Evolutionary conservation across 306 rosid genomes (phyloP).

Genomic region (Inga laurina): DNA sequence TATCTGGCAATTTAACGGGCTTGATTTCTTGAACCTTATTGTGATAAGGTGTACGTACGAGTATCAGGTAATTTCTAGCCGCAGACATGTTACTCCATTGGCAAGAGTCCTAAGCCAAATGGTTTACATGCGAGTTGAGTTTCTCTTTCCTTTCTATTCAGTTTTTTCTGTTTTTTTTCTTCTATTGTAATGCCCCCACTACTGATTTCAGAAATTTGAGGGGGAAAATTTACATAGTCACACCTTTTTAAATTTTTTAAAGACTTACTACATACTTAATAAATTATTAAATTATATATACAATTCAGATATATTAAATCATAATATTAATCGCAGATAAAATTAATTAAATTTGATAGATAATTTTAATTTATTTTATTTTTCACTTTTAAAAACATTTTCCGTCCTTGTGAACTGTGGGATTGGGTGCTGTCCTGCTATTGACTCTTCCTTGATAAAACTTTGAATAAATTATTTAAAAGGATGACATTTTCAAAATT

Average conservation of each 20-base stretch:
- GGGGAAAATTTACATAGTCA: background rate
- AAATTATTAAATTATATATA: background rate
- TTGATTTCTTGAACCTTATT: background rate
- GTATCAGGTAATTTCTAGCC: background rate
- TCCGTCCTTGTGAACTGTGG: background rate
- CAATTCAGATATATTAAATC: background rate
- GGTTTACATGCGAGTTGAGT: slow-evolving; percentile 19
- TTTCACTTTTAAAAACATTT: background rate
- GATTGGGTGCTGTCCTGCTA: background rate
- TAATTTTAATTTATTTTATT: background rate
- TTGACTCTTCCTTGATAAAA: background rate
- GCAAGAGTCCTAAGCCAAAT: background rate
- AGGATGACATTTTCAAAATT: background rate
- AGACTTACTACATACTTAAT: background rate
- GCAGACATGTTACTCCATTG: slow-evolving; percentile 11
- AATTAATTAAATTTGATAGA: background rate
- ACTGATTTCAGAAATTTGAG: background rate
- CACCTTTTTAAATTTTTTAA: background rate
- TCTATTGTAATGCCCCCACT: background rate
- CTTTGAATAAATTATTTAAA: background rate
- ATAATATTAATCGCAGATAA: background rate
- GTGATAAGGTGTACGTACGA: background rate
- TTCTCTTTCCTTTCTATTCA: background rate
- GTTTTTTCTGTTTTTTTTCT: background rate
- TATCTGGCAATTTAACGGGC: background rate